Evolutionary conservation across 495 filamentous ascomycete genomes (phyloP), one percentile per base, ranked within the genome.

Genomic region (Penicillium antarcticum): DNA sequence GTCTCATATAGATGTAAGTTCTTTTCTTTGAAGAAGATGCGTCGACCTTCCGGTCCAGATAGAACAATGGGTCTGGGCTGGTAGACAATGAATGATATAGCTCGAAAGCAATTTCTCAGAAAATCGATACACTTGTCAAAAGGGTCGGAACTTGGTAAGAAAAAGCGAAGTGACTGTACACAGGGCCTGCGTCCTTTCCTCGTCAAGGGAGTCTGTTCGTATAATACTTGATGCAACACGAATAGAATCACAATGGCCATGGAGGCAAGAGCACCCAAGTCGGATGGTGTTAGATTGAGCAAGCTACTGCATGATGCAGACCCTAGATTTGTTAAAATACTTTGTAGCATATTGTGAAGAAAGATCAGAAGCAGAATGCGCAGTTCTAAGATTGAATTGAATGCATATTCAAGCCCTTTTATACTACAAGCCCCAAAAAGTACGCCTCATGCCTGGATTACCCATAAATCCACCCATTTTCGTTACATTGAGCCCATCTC

Each of bases 31-130:
- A 42, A 36, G 16, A 53, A 41, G 9, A 48, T 3, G 2, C 48
- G n/a, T 36, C 51, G 31, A 18, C 51, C 44, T 42, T 48, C 29
- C 3, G 41, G 14, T 16, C 44, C 44, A 14, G 51, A 53, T 8
- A 53, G 36, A 10, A 46, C 44, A 24, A 43, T 48, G 10, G 39
- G 44, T 4, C 33, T 29, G 7, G 33, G 21, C 21, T 24, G 13
- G 21, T 18, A 53, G 12, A 36, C 42, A 6, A 19, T 43, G 26
- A 44, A 48, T 8, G 36, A 47, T 13, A 45, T 42, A 9, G 37
- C 29, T 17, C 31, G 33, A 31, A 42, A 53, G 3, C 37, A 37
- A 17, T 42, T 14, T 31, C 38, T 35, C 7, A 53, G 32, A 8
- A 53, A 42, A 13, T 48, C 37, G 19, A 53, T 37, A 11, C 46